Conservation (phyloP, 208 protist species). For the Jaenimonas drosophilae region DNA sequence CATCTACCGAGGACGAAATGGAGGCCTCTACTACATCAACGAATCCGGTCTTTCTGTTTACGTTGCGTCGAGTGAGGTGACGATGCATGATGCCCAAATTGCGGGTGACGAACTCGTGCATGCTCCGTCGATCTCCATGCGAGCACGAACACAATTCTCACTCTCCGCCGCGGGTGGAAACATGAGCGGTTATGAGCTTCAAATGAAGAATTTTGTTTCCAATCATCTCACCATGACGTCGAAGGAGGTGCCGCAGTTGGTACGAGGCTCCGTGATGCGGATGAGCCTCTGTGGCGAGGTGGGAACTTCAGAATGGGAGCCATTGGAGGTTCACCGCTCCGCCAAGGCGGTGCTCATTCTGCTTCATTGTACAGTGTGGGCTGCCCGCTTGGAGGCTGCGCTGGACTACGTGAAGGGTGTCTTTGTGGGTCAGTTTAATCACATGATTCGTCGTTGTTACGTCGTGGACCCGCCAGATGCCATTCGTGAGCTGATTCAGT, state of each 20-base stretch:
- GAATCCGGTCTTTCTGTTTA: too few species aligned
- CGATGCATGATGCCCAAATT: too few species aligned
- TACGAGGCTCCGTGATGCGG: conserved; percentile 9
- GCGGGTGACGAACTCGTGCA: too few species aligned
- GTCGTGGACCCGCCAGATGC: conserved; percentile 33
- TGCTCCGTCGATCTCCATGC: too few species aligned
- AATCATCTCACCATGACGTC: not conserved
- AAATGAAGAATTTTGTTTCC: not conserved
- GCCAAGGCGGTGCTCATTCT: conserved; percentile 56
- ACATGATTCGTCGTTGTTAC: conserved; percentile 60
- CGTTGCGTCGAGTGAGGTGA: too few species aligned
- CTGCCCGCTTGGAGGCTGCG: conserved; percentile 13
- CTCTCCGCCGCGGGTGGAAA: too few species aligned
- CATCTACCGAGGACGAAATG: too few species aligned
- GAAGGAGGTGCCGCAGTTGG: not conserved
- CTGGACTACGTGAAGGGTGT: conserved; percentile 38
- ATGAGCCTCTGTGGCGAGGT: conserved; percentile 32
- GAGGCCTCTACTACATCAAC: too few species aligned
- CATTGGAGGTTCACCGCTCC: conserved; percentile 53
- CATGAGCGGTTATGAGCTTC: conserved; percentile 1
- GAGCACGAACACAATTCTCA: too few species aligned
- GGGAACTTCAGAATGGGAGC: conserved; percentile 60
- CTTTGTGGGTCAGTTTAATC: conserved; percentile 46
- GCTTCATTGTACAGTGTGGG: conserved; percentile 25
- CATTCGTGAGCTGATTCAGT: conserved; percentile 9